phyloP scores from a whole-genome alignment of 768 basidiomycete genomes.

The Lentinula boryana region DNA sequence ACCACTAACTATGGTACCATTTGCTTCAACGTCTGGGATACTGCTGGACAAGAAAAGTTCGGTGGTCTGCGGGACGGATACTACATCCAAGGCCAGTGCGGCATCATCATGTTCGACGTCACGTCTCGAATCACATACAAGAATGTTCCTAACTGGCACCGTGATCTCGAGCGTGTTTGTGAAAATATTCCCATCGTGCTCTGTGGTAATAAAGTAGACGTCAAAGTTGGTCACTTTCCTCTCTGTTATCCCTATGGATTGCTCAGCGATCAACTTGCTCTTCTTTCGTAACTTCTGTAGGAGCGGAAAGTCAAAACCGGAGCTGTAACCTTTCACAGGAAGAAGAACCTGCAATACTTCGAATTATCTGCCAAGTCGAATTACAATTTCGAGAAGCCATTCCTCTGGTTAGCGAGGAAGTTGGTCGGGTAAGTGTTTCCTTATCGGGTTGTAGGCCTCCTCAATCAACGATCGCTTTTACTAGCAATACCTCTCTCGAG shows the following conservation, averaged over 20 bases:
- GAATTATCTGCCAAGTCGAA: slow-evolving; percentile 99
- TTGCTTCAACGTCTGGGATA: slow-evolving; percentile 99
- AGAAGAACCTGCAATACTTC: slow-evolving; percentile 99
- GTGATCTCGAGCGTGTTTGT: slow-evolving; percentile 98
- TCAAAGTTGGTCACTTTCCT: slow-evolving; percentile 65
- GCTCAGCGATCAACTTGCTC: not conserved
- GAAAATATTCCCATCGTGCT: slow-evolving; percentile 99
- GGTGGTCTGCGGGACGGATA: slow-evolving; percentile 97
- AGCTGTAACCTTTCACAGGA: slow-evolving; percentile 98
- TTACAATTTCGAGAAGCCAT: slow-evolving; percentile 99
- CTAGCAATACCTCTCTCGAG: slow-evolving; percentile 54
- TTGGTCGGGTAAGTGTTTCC: slow-evolving; percentile 75
- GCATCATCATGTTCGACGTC: slow-evolving; percentile 99
- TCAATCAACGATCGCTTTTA: not conserved
- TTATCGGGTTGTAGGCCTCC: too few species aligned
- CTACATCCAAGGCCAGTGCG: slow-evolving; percentile 97
- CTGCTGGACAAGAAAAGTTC: slow-evolving; percentile 99
- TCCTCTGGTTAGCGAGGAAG: slow-evolving; percentile 99
- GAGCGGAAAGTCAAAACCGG: slow-evolving; percentile 99
- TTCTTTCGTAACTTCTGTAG: slow-evolving; percentile 33
- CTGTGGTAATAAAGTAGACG: slow-evolving; percentile 99
- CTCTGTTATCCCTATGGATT: slow-evolving; percentile 5
- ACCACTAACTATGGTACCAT: slow-evolving; percentile 98
- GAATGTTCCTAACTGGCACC: slow-evolving; percentile 99
- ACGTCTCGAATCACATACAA: slow-evolving; percentile 99